Evolutionary conservation across 495 filamentous ascomycete genomes (phyloP).

Genomic region (Aspergillus mulundensis): DNA sequence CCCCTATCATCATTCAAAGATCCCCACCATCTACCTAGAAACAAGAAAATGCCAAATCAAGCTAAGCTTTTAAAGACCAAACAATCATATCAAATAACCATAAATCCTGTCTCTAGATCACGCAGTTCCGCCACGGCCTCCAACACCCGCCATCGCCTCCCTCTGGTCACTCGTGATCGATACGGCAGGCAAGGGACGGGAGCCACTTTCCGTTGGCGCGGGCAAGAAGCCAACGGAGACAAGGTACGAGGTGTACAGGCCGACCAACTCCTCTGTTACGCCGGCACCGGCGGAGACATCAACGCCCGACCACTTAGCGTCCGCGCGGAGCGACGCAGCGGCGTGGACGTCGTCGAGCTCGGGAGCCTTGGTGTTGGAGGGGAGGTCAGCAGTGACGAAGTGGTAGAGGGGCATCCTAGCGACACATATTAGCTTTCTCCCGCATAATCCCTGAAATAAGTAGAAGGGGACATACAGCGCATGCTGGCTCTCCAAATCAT

Average conservation of each 20-base stretch:
- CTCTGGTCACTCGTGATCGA: slow-evolving; percentile 49
- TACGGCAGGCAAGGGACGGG: slow-evolving; percentile 43
- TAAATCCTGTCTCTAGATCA: slow-evolving; percentile 7
- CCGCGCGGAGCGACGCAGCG: slow-evolving; percentile 53
- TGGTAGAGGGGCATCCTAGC: slow-evolving; percentile 75
- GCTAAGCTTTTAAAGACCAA: slow-evolving; percentile 1
- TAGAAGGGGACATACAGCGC: slow-evolving; percentile 46
- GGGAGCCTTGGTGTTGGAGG: slow-evolving; percentile 70
- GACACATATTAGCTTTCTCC: neutral
- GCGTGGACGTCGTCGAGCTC: slow-evolving; percentile 78
- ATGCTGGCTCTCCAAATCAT: slow-evolving; percentile 58
- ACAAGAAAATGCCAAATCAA: neutral
- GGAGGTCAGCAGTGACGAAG: slow-evolving; percentile 77
- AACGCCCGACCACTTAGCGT: slow-evolving; percentile 59
- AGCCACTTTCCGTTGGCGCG: slow-evolving; percentile 40
- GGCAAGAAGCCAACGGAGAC: slow-evolving; percentile 67
- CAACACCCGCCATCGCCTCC: slow-evolving; percentile 43
- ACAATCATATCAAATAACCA: neutral
- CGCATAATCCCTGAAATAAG: neutral
- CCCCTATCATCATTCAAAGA: neutral
- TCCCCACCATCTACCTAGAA: neutral
- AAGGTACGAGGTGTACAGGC: slow-evolving; percentile 70
- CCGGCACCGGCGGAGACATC: slow-evolving; percentile 60
- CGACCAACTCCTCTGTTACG: slow-evolving; percentile 65
- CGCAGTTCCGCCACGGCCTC: slow-evolving; percentile 44